Percentiles rank a stretch among this genome's conserved stretches.
phyloP scores from a whole-genome alignment of 345 rosid species.

The Hirschfeldia incana region DNA sequence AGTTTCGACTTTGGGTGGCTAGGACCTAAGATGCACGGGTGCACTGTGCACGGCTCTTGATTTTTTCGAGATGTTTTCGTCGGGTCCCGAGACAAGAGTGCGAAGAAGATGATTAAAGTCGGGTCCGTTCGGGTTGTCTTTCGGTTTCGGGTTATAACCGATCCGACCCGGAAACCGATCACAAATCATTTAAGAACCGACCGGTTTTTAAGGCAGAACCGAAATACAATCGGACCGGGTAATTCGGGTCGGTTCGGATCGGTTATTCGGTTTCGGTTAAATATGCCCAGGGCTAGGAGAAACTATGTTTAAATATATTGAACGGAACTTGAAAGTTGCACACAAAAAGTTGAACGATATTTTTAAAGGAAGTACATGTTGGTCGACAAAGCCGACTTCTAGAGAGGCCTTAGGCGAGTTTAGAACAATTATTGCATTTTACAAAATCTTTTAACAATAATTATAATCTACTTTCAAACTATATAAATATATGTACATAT shows the following conservation, averaged over 20 bases:
- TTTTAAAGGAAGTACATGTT: not conserved
- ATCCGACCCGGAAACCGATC: not conserved
- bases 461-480: too few relatives aligned
- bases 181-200: not conserved
- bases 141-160: not conserved
- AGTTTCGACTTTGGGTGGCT: too few relatives aligned
- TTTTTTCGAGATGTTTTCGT: not conserved
- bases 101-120: not conserved
- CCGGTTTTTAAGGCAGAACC: not conserved
- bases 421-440: too few relatives aligned
- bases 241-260: not conserved
- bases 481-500: too few relatives aligned
- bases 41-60: too few relatives aligned
- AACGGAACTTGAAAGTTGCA: not conserved
- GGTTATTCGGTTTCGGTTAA: not conserved
- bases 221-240: not conserved
- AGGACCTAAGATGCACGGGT: too few relatives aligned
- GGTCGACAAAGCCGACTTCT: not conserved
- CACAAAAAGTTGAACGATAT: not conserved
- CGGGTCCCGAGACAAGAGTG: not conserved
- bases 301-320: constrained; percentile 7
- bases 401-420: not conserved
- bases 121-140: not conserved
- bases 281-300: not conserved
- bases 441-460: too few relatives aligned